phyloP scores from a whole-genome alignment of 495 filamentous ascomycete species.

The Talaromyces adpressus region DNA sequence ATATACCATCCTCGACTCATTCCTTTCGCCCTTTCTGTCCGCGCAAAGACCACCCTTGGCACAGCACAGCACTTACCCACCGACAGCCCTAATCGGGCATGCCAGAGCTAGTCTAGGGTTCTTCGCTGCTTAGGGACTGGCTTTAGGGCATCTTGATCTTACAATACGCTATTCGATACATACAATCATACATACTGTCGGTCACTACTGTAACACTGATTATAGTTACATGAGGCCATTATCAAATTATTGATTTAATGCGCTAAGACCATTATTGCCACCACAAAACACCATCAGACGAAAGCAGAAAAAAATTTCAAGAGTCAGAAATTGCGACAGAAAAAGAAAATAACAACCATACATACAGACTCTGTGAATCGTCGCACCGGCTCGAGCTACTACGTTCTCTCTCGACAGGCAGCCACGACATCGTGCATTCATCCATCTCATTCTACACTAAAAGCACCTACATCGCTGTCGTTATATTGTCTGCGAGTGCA shows the following conservation, averaged over 20 bases:
- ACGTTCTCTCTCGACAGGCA: neutral
- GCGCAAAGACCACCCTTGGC: neutral
- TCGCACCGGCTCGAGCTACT: neutral
- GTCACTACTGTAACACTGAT: slow-evolving; percentile 1
- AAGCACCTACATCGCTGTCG: neutral
- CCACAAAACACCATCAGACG: neutral
- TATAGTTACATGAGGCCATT: slow-evolving; percentile 8
- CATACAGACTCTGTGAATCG: neutral
- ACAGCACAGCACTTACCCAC: neutral
- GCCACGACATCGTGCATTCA: slow-evolving; percentile 7
- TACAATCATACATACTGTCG: neutral
- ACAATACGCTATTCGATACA: neutral
- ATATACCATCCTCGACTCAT: neutral
- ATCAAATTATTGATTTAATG: slow-evolving; percentile 2
- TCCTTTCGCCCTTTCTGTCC: neutral
- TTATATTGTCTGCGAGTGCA: neutral
- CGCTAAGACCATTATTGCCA: slow-evolving; percentile 5
- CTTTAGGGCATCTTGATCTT: neutral
- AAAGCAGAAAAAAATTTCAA: neutral
- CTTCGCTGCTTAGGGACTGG: neutral
- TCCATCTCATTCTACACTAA: neutral
- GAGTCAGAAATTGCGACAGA: neutral
- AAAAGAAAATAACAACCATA: neutral
- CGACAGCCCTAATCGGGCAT: neutral
- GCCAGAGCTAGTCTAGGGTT: neutral